Evolutionary conservation across 2,329 filamentous ascomycete genomes (phyloP), one percentile per base, ranked within the genome.

Genomic region (Fusarium mexicanum): DNA sequence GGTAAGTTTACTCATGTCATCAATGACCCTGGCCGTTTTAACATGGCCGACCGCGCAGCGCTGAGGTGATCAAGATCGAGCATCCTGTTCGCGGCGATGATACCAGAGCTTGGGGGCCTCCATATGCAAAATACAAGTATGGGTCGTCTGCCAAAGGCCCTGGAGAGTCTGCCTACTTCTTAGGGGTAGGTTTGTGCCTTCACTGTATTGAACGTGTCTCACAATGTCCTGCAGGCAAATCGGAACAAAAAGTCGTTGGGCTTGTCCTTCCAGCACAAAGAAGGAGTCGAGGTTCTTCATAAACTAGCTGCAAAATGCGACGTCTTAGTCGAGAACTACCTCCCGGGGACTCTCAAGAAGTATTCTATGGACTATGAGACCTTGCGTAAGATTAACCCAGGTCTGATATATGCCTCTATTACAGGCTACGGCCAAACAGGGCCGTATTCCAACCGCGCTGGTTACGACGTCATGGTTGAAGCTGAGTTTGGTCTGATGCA

Each of bases 401-500:
- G 87, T 11, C 87, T 99, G 53, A 94, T 99, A 76, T 99, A 99
- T 80, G 95, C 96, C 20, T 98, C 94, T 76, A 97, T 99, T 77
- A 99, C 96, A 0, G 96, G 96, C 2, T 99, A 98, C 80, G 96
- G 96, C 5, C 96, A 99, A 81, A 98, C 94, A 3, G 96, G 96
- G 0, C 96, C 96, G 0, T 98, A 97, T 83, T 91, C 92, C 11
- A 90, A 91, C 73, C 89, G 96, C 20, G 95, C 96, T 8, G 96
- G 96, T 9, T 99, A 99, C 86, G 96, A 99, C 83, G 96, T 99
- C 76, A 99, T 99, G 96, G 96, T 99, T 17, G 96, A 99, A 85
- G 96, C 96, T 68, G 96, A 98, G 81, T 95, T 99, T 84, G 96
- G 96, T 2, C 85, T 99, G 64, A 99, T 99, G 96, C 96, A 99